phyloP scores from a whole-genome alignment of 352 stramenopile species.

The Globisporangium paroecandrum region DNA sequence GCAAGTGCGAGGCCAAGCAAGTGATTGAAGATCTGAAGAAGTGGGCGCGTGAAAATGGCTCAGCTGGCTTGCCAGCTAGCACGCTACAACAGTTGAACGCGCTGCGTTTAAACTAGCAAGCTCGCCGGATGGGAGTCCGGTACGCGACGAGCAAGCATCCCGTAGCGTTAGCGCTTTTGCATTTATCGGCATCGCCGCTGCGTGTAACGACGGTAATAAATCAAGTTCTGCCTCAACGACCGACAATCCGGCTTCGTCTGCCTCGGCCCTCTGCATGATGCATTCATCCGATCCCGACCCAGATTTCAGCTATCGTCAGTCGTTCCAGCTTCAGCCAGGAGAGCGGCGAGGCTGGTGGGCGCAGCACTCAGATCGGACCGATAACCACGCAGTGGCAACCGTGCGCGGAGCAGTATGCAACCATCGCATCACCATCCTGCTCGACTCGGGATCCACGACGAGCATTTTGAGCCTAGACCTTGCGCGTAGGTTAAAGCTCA shows the following conservation, averaged over 20 bases:
- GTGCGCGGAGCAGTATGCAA: slow-evolving; percentile 18
- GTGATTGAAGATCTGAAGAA: background rate
- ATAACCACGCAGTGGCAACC: background rate
- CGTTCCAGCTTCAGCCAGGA: background rate
- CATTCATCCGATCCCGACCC: background rate
- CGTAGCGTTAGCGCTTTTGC: background rate
- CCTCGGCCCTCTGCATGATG: background rate
- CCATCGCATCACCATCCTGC: slow-evolving; percentile 12
- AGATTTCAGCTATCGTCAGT: background rate
- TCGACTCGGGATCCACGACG: slow-evolving; percentile 22
- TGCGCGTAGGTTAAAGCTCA: slow-evolving; percentile 24
- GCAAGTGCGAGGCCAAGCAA: background rate
- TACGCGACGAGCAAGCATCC: background rate
- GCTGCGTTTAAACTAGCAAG: background rate
- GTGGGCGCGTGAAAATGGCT: background rate
- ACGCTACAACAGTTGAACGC: background rate
- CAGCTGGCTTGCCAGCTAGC: background rate
- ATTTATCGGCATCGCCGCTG: background rate
- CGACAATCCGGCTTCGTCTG: background rate
- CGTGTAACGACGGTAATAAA: background rate
- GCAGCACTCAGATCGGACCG: background rate
- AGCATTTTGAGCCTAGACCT: slow-evolving; percentile 30
- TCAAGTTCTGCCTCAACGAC: background rate
- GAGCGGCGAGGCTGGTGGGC: background rate
- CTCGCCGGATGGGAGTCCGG: background rate